These are phyloP conservation scores for Colletotrichum sp. DNA, from an alignment of 2,329 filamentous ascomycete species.

Conservation along the genomic window DNA sequence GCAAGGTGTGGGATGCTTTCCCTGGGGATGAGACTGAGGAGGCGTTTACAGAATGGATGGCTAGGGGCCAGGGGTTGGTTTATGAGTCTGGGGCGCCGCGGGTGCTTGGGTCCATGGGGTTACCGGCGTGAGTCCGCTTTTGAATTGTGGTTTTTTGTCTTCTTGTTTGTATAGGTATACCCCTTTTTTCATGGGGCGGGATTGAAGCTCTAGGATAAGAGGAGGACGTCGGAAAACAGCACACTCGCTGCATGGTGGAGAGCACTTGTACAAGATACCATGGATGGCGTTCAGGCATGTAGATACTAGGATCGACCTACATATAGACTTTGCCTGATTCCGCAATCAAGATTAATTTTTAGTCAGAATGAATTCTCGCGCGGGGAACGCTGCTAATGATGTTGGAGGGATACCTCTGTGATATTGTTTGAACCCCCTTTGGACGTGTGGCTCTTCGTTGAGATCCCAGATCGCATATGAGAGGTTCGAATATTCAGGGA, in stretches of 20 bases:
- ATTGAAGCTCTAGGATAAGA: not conserved
- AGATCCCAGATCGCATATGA: too few relatives aligned
- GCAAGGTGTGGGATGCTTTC: slow-evolving; percentile 44
- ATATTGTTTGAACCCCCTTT: not conserved
- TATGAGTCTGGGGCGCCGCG: slow-evolving; percentile 39
- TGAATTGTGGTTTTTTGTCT: not conserved
- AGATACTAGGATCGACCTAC: not conserved
- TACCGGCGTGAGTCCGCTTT: not conserved
- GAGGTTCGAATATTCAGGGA: not conserved
- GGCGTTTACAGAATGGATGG: slow-evolving; percentile 44
- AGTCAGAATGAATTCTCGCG: not conserved
- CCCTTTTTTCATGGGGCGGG: not conserved
- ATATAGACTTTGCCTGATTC: not conserved
- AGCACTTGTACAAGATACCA: not conserved
- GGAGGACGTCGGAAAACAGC: not conserved
- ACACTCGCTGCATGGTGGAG: not conserved
- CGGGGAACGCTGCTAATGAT: not conserved
- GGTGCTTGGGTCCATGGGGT: not conserved
- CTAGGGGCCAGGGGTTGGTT: slow-evolving; percentile 39
- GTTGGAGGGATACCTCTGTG: not conserved
- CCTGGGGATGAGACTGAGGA: slow-evolving; percentile 38
- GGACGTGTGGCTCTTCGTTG: too few relatives aligned
- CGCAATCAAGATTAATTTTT: not conserved
- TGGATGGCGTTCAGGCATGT: not conserved
- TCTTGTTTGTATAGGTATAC: not conserved